Conservation (phyloP, 179 eudicot species). For the Camellia oleifera region DNA sequence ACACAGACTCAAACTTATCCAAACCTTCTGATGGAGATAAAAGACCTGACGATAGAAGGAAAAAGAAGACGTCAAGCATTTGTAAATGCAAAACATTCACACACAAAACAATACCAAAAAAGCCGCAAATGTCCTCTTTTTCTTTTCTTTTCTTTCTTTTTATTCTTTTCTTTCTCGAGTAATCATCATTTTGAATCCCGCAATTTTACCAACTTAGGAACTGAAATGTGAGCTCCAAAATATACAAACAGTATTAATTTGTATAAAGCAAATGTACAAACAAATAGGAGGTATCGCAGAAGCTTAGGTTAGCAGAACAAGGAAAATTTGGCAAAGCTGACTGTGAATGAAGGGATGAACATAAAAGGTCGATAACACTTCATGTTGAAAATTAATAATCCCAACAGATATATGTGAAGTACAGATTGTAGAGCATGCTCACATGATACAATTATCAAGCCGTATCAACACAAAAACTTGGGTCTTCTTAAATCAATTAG, state of each 20-base stretch:
- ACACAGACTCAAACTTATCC: conserved; percentile 51
- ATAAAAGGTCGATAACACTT: not conserved
- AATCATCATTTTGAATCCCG: not conserved
- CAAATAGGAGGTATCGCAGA: not conserved
- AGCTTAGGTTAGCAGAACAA: not conserved
- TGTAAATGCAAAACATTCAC: not conserved
- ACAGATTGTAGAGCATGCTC: not conserved
- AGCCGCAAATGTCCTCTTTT: not conserved
- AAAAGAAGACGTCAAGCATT: not conserved
- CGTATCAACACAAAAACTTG: not conserved
- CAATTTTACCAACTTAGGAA: not conserved
- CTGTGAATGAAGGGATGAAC: not conserved
- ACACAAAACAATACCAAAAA: not conserved
- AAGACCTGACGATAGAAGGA: conserved; percentile 35
- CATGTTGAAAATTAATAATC: not conserved
- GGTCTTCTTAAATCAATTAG: not conserved
- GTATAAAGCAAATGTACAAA: not conserved
- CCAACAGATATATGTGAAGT: not conserved
- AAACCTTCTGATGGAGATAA: conserved; percentile 42
- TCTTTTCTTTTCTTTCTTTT: not conserved
- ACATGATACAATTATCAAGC: conserved; percentile 4
- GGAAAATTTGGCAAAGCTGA: conserved; percentile 5
- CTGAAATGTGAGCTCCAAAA: not conserved
- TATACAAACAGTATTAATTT: not conserved
- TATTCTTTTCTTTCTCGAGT: not conserved